phyloP scores from a whole-genome alignment of 1,284 basidiomycete species.

The Ceratobasidium sp. region DNA sequence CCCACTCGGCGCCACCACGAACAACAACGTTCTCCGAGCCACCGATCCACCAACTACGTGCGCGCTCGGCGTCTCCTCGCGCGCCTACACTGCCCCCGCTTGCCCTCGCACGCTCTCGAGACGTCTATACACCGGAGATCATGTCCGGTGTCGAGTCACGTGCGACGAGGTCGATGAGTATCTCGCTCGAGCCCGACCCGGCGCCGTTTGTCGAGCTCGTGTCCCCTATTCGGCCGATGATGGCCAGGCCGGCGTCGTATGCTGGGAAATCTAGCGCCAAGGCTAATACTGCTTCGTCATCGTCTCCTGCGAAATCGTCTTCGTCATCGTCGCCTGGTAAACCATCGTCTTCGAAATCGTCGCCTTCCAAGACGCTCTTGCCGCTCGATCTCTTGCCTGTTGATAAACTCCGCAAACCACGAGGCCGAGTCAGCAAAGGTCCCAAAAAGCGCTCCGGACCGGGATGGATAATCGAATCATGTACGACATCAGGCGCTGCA shows the following conservation, averaged over 20 bases:
- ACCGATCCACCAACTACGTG: neutral
- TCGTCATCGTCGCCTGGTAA: neutral
- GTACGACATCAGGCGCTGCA: conserved; percentile 22
- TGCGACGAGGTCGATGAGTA: conserved; percentile 36
- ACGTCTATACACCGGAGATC: too few relatives aligned
- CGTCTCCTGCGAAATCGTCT: neutral
- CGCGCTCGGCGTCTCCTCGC: conserved; percentile 18
- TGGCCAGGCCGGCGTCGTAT: neutral
- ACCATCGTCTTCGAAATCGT: neutral
- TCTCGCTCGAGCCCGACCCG: conserved; percentile 32
- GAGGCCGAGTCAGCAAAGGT: conserved; percentile 30
- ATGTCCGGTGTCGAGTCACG: neutral
- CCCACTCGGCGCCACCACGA: neutral
- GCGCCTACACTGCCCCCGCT: neutral
- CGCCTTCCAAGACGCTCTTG: neutral
- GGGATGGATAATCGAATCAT: conserved; percentile 40
- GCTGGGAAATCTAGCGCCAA: neutral
- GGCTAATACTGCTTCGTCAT: neutral
- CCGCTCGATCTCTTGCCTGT: neutral
- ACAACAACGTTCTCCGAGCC: neutral
- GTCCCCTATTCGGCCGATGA: neutral
- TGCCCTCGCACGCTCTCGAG: neutral
- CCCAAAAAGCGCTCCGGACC: conserved; percentile 25
- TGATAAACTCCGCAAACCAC: conserved; percentile 4
- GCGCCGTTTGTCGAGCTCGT: neutral